Percentiles rank a stretch among this genome's conserved stretches.
Evolutionary conservation across 495 filamentous ascomycete species (phyloP).

Genomic region (Amphirosellinia nigrospora): DNA sequence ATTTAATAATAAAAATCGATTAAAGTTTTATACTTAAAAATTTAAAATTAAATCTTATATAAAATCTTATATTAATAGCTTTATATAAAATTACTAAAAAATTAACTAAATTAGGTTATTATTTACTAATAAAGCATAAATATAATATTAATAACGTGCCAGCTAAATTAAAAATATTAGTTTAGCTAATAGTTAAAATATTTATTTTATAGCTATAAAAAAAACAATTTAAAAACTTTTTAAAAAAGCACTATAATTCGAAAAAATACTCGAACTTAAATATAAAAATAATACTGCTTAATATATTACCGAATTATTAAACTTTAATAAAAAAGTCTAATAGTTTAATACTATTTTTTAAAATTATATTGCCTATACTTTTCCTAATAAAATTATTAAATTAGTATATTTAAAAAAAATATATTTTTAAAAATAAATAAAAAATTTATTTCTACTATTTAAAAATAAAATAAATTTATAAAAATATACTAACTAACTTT

Average conservation of each 20-base stretch:
- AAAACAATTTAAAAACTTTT: neutral
- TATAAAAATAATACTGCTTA: neutral
- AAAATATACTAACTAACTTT: constrained; percentile 1
- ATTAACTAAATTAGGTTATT: neutral
- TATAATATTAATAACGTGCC: neutral
- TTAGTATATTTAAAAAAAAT: neutral
- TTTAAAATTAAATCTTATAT: neutral
- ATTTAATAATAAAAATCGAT: neutral
- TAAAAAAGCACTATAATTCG: neutral
- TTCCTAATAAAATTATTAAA: neutral
- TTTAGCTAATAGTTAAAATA: too few species aligned
- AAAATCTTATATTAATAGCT: neutral
- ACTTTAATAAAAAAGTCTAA: neutral
- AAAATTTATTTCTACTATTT: neutral
- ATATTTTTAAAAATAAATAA: neutral
- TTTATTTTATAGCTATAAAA: too few species aligned
- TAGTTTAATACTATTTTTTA: neutral
- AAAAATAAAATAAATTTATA: neutral
- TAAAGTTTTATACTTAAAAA: neutral
- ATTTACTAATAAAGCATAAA: neutral
- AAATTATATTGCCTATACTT: neutral
- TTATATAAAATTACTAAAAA: neutral
- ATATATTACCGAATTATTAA: too few species aligned
- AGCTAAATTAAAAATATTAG: neutral
- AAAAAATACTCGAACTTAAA: neutral